Evolutionary conservation across 768 basidiomycete genomes (phyloP).

Genomic region (Pleurotus eryngii): DNA sequence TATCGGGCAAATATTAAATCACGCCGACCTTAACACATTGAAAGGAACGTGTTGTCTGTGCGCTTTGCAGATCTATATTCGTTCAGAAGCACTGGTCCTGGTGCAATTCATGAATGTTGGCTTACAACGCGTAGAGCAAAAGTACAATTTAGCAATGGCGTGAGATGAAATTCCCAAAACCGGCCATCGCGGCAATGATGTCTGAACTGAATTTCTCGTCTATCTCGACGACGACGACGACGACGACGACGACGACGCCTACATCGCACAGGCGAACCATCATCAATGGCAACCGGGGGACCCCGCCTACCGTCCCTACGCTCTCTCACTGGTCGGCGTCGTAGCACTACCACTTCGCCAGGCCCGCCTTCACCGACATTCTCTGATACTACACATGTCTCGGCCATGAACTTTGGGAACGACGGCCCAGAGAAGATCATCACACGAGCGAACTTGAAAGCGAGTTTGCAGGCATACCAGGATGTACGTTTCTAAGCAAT

Average conservation of each 20-base stretch:
- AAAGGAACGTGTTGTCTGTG: too few relatives aligned
- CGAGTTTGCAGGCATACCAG: constrained; percentile 76
- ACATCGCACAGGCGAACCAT: neutral
- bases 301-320: constrained; percentile 50
- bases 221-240: neutral
- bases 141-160: too few relatives aligned
- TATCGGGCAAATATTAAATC: too few relatives aligned
- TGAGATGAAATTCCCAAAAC: too few relatives aligned
- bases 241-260: neutral
- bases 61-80: too few relatives aligned
- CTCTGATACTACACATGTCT: constrained; percentile 76
- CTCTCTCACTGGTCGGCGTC: constrained; percentile 38
- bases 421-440: constrained; percentile 81
- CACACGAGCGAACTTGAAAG: constrained; percentile 73
- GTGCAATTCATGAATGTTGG: too few relatives aligned
- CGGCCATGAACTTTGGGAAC: constrained; percentile 71
- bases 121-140: too few relatives aligned
- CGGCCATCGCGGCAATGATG: too few relatives aligned
- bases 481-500: constrained; percentile 49
- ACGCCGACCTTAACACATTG: too few relatives aligned
- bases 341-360: constrained; percentile 38
- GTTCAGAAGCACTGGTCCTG: too few relatives aligned
- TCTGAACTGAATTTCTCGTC: too few relatives aligned
- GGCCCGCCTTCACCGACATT: constrained; percentile 80
- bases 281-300: constrained; percentile 37